Conservation (phyloP, 176 grass and related monocot species). For the Lolium perenne region DNA sequence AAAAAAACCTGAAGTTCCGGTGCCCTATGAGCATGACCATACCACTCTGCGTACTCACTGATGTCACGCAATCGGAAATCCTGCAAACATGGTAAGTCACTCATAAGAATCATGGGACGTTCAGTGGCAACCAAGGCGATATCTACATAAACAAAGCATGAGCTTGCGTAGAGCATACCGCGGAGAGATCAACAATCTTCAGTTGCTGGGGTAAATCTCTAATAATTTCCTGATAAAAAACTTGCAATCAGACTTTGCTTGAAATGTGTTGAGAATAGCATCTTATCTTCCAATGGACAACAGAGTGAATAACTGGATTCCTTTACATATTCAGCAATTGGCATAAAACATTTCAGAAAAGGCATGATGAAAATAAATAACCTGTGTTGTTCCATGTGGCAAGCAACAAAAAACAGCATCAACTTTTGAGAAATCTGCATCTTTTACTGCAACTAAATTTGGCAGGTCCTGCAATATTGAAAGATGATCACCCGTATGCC, state of each 20-base stretch:
- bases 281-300: neutral
- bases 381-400: conserved; percentile 97
- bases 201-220: conserved; percentile 73
- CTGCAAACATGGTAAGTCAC: conserved; percentile 47
- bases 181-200: conserved; percentile 98
- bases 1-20: conserved; percentile 78
- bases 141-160: neutral
- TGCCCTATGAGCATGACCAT: conserved; percentile 91
- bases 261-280: neutral
- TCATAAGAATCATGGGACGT: neutral
- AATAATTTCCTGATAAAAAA: conserved; percentile 82
- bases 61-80: conserved; percentile 86
- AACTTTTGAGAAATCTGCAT: conserved; percentile 84
- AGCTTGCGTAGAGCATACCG: conserved; percentile 55
- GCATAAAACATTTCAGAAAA: conserved; percentile 15
- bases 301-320: conserved; percentile 6
- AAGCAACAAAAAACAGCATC: conserved; percentile 99
- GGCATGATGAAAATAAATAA: conserved; percentile 44
- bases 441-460: conserved; percentile 88
- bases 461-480: conserved; percentile 74
- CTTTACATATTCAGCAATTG: conserved; percentile 16
- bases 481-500: conserved; percentile 26
- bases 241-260: conserved; percentile 22
- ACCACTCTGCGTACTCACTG: conserved; percentile 91
- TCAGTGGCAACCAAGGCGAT: conserved; percentile 13